Evolutionary conservation across 306 rosid genomes (phyloP), one percentile per base, ranked within the genome.

Genomic region (Vigna nakashimae): DNA sequence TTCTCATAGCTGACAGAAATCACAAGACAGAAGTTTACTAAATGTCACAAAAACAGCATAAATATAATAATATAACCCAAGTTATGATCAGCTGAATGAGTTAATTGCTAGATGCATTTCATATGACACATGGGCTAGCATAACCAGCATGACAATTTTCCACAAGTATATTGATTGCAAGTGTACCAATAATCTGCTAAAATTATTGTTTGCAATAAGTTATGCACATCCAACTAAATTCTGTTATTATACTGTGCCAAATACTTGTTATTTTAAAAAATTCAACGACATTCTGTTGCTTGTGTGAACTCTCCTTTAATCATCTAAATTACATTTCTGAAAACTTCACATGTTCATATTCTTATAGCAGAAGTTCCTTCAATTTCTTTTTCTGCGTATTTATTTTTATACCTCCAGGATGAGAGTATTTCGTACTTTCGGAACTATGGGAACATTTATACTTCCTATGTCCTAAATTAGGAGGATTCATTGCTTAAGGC

Each of bases 1-100:
- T 90, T 90, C 85, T 88, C 92, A 84, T 85, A 86, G 79, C 93
- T 90, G 73, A 49, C 55, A 81, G 59, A 71, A 84, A 66, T 40
- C 65, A 86, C 26, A 72, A 69, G 65, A 79, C 40, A 42, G 26
- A 55, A 70, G 18, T 45, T 69, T 52, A 79, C 45, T 12, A 52
- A 10, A 26, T 52, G 30, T 80, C 55, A 51, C 22, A 68, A 69
- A 32, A 77, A 77, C 38, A 69, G 58, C 36, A 55, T 51, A 74
- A 66, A 70, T 70, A 79, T 12, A 73, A 34, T 45, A 62, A 13
- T 15, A 62, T 62, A 15, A 51, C 72, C 60, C 18, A 36, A 4
- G 53, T 46, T 48, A 72, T 62, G 66, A 22, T 34, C 48, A 48
- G 66, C 26, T 38, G 14, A 50, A 65, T 4, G 58, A 51, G 50